These are phyloP conservation scores for Talaromyces sp. DNA, from an alignment of 2,329 filamentous ascomycete species.

Conservation along the genomic window DNA sequence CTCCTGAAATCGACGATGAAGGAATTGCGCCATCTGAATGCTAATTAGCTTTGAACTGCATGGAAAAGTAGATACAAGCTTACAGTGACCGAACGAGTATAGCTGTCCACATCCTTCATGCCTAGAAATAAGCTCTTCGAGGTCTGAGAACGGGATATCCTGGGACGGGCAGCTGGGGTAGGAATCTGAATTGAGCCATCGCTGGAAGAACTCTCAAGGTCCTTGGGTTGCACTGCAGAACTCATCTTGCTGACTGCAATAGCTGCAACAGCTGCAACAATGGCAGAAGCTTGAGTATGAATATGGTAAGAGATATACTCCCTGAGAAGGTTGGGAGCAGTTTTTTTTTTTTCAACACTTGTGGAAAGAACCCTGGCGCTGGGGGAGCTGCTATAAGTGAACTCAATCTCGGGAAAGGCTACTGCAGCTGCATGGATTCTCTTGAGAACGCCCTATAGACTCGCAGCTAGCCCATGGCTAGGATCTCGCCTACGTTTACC, in stretches of 20 bases:
- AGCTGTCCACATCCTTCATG: slow-evolving; percentile 14
- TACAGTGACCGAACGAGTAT: slow-evolving; percentile 16
- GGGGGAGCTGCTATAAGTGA: not conserved
- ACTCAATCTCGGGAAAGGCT: not conserved
- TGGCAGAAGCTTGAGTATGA: not conserved
- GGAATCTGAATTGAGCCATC: not conserved
- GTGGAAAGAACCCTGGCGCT: not conserved
- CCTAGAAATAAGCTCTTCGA: slow-evolving; percentile 10
- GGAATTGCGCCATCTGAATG: slow-evolving; percentile 14
- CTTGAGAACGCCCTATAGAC: not conserved
- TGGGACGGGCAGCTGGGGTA: not conserved
- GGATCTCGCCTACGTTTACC: slow-evolving; percentile 12
- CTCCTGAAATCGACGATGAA: slow-evolving; percentile 15
- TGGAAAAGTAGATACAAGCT: not conserved
- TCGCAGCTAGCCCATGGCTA: not conserved
- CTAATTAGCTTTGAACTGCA: not conserved
- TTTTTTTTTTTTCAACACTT: not conserved
- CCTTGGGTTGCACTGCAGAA: not conserved
- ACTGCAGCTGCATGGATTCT: not conserved
- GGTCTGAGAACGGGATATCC: slow-evolving; percentile 6
- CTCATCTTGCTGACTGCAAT: not conserved
- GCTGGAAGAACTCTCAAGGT: slow-evolving; percentile 7
- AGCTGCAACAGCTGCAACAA: not conserved
- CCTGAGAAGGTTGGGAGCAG: not conserved
- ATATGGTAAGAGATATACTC: not conserved